These are phyloP conservation scores for Choanephora cucurbitarum DNA, from an alignment of 371 early-diverging fungal genomes.

Conservation along the genomic window DNA sequence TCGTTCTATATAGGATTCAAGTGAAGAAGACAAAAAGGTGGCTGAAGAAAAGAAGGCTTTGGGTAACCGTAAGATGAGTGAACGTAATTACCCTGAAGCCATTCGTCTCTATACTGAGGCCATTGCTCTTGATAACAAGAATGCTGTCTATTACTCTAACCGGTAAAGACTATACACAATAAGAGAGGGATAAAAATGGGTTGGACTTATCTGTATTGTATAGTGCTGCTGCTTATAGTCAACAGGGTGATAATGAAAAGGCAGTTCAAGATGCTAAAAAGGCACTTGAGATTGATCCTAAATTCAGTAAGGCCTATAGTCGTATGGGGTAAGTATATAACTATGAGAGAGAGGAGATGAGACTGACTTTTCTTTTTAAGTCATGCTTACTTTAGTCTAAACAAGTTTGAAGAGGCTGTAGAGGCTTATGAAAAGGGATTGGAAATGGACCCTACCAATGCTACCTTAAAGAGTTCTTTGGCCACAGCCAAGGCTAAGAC, in stretches of 20 bases:
- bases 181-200: too few relatives aligned
- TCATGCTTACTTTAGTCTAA: conserved; percentile 88
- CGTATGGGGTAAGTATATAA: conserved; percentile 75
- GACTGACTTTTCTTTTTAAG: conserved; percentile 31
- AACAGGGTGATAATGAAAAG: conserved; percentile 81
- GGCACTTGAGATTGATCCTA: conserved; percentile 85
- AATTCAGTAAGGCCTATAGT: conserved; percentile 91
- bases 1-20: conserved; percentile 5
- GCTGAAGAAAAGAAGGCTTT: conserved; percentile 87
- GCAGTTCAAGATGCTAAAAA: conserved; percentile 87
- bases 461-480: conserved; percentile 64
- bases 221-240: conserved; percentile 95
- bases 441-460: conserved; percentile 86
- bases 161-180: too few relatives aligned
- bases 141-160: conserved; percentile 95
- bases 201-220: not conserved
- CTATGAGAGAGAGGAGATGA: not conserved
- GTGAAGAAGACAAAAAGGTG: conserved; percentile 68
- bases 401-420: conserved; percentile 80
- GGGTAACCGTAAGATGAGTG: conserved; percentile 83
- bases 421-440: conserved; percentile 93
- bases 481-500: conserved; percentile 61
- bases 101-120: conserved; percentile 89
- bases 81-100: conserved; percentile 84
- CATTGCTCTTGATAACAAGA: conserved; percentile 76